Evolutionary conservation across 2,329 filamentous ascomycete species (phyloP).

Genomic region (Nemania serpens): DNA sequence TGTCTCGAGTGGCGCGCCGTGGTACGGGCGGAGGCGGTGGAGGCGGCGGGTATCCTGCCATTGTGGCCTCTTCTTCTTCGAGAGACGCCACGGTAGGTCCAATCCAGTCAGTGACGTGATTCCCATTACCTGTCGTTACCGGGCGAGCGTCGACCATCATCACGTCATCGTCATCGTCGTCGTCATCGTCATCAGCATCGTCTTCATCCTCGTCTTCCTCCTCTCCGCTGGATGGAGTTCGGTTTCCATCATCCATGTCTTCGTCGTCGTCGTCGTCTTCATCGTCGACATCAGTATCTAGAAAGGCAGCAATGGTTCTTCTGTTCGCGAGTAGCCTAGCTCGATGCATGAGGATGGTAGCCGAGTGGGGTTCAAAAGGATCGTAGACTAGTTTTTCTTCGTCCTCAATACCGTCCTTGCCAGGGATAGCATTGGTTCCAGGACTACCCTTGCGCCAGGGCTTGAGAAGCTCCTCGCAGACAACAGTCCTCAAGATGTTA

Average conservation of each 20-base stretch:
- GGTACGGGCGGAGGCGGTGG: constrained; percentile 66
- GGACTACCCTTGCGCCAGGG: constrained; percentile 86
- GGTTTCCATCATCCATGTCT: constrained; percentile 44
- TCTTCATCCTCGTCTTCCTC: constrained; percentile 67
- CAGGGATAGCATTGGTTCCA: constrained; percentile 78
- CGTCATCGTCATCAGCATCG: constrained; percentile 52
- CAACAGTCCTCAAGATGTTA: constrained; percentile 75
- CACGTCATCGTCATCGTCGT: constrained; percentile 64
- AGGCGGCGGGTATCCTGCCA: constrained; percentile 73
- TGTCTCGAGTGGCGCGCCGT: constrained; percentile 54
- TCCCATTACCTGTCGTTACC: constrained; percentile 50
- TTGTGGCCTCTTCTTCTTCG: constrained; percentile 76
- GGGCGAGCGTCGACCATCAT: constrained; percentile 60
- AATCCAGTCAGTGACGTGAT: constrained; percentile 53
- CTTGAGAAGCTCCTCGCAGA: constrained; percentile 90
- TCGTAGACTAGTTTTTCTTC: constrained; percentile 67
- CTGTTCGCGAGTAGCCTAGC: constrained; percentile 42
- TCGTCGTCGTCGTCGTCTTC: constrained; percentile 56
- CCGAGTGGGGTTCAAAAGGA: constrained; percentile 39
- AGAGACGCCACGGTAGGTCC: constrained; percentile 65
- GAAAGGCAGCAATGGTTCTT: constrained; percentile 39
- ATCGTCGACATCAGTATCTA: constrained; percentile 54
- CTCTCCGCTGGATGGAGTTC: constrained; percentile 42
- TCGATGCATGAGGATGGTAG: constrained; percentile 44
- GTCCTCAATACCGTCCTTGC: constrained; percentile 79